Conservation (phyloP, 306 rosid genomes). For the Cucurbita ficifolia region DNA sequence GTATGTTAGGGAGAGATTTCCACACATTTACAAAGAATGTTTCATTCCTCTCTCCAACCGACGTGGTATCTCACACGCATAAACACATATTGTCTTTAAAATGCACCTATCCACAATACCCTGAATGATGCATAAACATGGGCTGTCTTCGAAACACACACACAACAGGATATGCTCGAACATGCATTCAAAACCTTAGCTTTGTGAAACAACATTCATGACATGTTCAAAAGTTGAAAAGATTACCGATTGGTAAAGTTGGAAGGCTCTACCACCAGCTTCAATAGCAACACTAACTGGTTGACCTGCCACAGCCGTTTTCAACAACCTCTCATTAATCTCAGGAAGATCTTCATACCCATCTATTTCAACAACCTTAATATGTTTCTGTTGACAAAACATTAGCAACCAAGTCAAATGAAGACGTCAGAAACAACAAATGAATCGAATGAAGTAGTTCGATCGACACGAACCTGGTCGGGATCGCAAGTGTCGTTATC, state of each 20-base stretch:
- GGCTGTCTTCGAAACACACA: not conserved
- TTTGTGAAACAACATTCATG: not conserved
- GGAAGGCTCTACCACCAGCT: conserved; percentile 91
- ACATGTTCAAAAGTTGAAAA: not conserved
- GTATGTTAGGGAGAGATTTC: no score
- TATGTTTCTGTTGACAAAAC: conserved; percentile 35
- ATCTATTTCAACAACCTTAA: conserved; percentile 56
- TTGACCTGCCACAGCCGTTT: conserved; percentile 63
- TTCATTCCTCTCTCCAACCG: no score
- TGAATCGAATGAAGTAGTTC: no score
- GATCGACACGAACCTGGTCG: conserved; percentile 31
- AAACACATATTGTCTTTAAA: not conserved
- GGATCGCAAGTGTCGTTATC: conserved; percentile 57
- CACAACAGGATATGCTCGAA: not conserved
- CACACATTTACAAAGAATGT: no score
- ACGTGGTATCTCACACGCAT: no score
- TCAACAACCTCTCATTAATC: conserved; percentile 62
- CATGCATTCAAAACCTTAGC: not conserved
- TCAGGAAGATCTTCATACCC: conserved; percentile 66
- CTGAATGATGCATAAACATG: conserved; percentile 12
- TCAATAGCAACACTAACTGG: conserved; percentile 85
- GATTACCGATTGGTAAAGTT: conserved; percentile 58
- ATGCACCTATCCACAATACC: conserved; percentile 20
- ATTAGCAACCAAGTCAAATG: not conserved
- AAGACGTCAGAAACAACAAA: not conserved